Evolutionary conservation across 2,329 filamentous ascomycete species (phyloP).

Genomic region (Botrytis byssoidea): DNA sequence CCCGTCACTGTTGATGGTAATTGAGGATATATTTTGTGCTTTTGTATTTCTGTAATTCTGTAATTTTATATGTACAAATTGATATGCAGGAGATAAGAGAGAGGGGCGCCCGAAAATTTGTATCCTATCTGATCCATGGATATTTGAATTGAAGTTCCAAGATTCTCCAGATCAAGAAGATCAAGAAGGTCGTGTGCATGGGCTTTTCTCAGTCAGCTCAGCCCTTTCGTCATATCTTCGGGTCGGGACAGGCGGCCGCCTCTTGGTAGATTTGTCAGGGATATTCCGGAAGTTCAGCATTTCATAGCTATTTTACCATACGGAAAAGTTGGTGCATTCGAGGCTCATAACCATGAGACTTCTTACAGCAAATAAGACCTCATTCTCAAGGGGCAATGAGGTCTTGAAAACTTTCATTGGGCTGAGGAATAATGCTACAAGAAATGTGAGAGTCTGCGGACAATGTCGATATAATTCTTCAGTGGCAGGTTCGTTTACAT

Average conservation of each 20-base stretch:
- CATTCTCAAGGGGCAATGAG: slow-evolving; percentile 25
- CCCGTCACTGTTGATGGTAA: not conserved
- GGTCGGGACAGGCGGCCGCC: slow-evolving; percentile 5
- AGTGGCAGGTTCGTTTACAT: slow-evolving; percentile 25
- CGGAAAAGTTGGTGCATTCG: not conserved
- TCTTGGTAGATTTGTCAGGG: not conserved
- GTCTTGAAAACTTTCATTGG: slow-evolving; percentile 29
- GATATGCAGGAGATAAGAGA: not conserved
- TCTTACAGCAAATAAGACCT: slow-evolving; percentile 24
- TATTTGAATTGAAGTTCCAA: not conserved
- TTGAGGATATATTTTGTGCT: not conserved
- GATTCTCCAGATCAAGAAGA: not conserved
- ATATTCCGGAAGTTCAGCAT: not conserved
- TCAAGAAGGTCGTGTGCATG: not conserved
- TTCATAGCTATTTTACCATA: not conserved
- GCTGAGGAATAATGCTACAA: slow-evolving; percentile 26
- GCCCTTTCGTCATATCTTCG: slow-evolving; percentile 9
- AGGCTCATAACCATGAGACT: slow-evolving; percentile 30
- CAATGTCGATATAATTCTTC: slow-evolving; percentile 36
- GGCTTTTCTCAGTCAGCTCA: not conserved
- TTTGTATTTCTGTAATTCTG: not conserved
- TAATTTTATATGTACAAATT: not conserved
- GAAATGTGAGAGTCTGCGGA: slow-evolving; percentile 28
- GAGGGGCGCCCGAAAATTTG: not conserved
- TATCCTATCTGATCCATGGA: not conserved